Evolutionary conservation across 306 rosid species (phyloP).

Genomic region (Dicorynia guianensis): DNA sequence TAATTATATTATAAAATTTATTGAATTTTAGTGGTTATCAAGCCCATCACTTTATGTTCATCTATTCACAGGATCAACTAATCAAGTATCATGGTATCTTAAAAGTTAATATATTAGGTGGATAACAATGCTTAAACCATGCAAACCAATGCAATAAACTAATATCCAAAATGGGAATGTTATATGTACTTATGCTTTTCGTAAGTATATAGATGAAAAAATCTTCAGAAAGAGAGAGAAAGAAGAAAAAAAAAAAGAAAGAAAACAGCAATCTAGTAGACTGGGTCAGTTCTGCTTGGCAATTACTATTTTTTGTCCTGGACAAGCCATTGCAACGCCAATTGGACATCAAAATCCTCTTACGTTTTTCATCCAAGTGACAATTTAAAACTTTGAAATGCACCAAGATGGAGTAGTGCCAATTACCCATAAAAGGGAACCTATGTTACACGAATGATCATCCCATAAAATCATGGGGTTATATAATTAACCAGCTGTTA

Average conservation of each 20-base stretch:
- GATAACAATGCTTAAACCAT: background rate
- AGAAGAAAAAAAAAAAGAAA: too few relatives aligned
- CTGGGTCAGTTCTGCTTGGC: background rate
- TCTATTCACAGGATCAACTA: constrained; percentile 1
- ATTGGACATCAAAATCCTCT: constrained; percentile 20
- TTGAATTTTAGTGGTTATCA: too few relatives aligned
- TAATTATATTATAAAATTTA: too few relatives aligned
- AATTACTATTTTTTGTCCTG: background rate
- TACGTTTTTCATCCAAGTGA: constrained; percentile 6
- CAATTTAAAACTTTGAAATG: constrained; percentile 28
- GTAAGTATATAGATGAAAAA: too few relatives aligned
- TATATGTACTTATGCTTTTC: too few relatives aligned
- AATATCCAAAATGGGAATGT: background rate
- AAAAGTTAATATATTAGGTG: background rate
- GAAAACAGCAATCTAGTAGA: too few relatives aligned
- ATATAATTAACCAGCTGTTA: constrained; percentile 16
- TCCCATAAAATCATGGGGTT: constrained; percentile 1
- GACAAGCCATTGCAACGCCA: constrained; percentile 10
- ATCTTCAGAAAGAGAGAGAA: too few relatives aligned
- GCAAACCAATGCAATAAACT: constrained; percentile 10
- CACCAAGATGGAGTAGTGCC: constrained; percentile 7
- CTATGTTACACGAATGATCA: background rate
- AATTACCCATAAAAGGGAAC: constrained; percentile 20
- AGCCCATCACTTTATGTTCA: too few relatives aligned
- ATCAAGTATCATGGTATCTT: background rate